Conservation (phyloP, 768 basidiomycete species). For the Tylopilus cervinicoccineus region DNA sequence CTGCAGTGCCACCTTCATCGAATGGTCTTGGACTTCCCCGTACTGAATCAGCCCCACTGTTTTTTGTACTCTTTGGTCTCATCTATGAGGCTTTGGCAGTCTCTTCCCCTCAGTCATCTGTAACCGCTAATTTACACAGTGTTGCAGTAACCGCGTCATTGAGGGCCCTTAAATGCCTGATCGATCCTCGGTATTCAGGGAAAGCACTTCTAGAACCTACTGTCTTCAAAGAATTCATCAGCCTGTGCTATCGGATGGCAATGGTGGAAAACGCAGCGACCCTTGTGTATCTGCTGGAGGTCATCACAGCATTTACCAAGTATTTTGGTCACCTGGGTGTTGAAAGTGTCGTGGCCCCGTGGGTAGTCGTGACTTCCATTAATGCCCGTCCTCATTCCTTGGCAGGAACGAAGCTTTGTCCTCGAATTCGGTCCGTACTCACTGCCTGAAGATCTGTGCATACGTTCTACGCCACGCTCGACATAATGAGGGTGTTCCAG, state of each 20-base stretch:
- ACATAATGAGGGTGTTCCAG: conserved; percentile 48
- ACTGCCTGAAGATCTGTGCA: conserved; percentile 81
- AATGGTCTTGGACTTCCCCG: conserved; percentile 26
- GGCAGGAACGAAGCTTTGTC: conserved; percentile 31
- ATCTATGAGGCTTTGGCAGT: conserved; percentile 82
- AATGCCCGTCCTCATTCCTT: conserved; percentile 4
- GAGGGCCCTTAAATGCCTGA: conserved; percentile 75
- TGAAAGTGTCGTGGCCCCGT: conserved; percentile 21
- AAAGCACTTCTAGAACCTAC: conserved; percentile 74
- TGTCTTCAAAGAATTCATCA: conserved; percentile 87
- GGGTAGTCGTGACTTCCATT: neutral
- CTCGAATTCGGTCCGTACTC: conserved; percentile 39
- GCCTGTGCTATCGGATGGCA: conserved; percentile 84
- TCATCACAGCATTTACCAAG: conserved; percentile 55
- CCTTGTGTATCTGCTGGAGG: conserved; percentile 69
- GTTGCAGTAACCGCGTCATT: conserved; percentile 58
- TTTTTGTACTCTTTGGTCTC: conserved; percentile 90
- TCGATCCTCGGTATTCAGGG: conserved; percentile 77
- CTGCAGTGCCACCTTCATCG: conserved; percentile 14
- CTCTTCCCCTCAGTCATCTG: conserved; percentile 57
- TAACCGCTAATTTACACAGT: conserved; percentile 38
- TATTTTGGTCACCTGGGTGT: conserved; percentile 30
- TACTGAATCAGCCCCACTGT: conserved; percentile 71
- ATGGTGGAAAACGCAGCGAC: conserved; percentile 77
- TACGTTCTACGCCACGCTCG: conserved; percentile 74